Evolutionary conservation across 2,329 filamentous ascomycete species (phyloP), one percentile per base, ranked within the genome.

Genomic region (Shiraia sp.): DNA sequence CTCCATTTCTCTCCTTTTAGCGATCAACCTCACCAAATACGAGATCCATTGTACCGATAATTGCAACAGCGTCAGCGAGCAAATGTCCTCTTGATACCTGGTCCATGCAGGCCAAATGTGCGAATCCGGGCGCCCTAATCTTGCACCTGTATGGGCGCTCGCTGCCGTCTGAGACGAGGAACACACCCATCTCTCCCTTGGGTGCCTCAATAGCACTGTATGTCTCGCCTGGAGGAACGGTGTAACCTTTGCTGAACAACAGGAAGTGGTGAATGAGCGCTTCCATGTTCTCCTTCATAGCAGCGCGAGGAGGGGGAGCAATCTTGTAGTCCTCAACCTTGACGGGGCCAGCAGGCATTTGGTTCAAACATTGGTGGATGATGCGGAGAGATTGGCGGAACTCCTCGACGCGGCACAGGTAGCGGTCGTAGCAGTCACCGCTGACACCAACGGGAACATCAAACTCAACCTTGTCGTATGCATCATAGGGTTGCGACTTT

Each of bases 271-370:
- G 93, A 69, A 99, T 99, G 30, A 99, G 82, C 27, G 93, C 91
- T 77, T 99, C 93, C 95, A 99, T 99, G 79, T 99, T 99, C 83
- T 99, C 93, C 82, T 99, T 99, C 93, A 99, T 99, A 65, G 93
- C 93, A 31, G 89, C 80, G 66, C 93, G 86, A n/a, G 93, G 95
- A 49, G 93, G 93, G 15, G 93, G 93, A 2, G 89, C 87, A 65
- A 99, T 83, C 83, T 99, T 99, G 84, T 97, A 99, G 75, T 99
- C 93, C 75, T 99, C 93, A 29, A 96, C 90, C 58, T 92, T 88
- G 68, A 97, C 82, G 37, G 93, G 93, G 19, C 93, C 93, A 34
- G 88, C 81, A 34, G 95, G 92, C 89, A 99, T 99, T 79, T 99
- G 90, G 81, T 99, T 97, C 61, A 99, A 77, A 74, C 95, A 99